These are phyloP conservation scores for Colletotrichum siamense DNA, from an alignment of 2,329 filamentous ascomycete species.

Conservation along the genomic window DNA sequence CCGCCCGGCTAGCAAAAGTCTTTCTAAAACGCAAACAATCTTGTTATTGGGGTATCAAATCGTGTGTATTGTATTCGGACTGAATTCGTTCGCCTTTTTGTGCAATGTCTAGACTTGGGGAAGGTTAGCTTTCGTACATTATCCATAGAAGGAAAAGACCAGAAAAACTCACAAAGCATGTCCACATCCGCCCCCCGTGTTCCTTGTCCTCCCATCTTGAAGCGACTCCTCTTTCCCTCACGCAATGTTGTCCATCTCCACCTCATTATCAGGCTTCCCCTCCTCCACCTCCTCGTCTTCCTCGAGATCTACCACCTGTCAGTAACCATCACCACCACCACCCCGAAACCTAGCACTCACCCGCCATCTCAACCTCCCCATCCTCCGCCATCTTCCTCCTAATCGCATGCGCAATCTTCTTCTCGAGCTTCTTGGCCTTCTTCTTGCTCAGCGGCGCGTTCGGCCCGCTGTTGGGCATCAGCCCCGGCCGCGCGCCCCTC, in stretches of 20 bases:
- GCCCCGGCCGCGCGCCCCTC: conserved; percentile 57
- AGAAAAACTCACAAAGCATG: conserved; percentile 11
- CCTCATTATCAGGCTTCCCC: neutral
- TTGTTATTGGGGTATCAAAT: conserved; percentile 16
- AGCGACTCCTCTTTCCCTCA: neutral
- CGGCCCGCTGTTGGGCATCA: conserved; percentile 62
- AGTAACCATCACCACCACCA: neutral
- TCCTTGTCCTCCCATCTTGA: neutral
- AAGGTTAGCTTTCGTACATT: neutral
- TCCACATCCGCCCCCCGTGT: neutral
- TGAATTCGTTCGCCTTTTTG: neutral
- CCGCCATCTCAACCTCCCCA: conserved; percentile 56
- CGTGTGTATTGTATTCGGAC: conserved; percentile 5
- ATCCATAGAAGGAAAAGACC: neutral
- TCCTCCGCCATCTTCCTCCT: conserved; percentile 57
- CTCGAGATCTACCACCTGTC: neutral
- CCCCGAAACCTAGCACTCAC: conserved; percentile 28
- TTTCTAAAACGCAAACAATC: neutral
- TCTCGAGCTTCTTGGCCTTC: conserved; percentile 61
- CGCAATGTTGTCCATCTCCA: conserved; percentile 12
- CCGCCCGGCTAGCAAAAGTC: too few species aligned
- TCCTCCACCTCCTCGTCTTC: neutral
- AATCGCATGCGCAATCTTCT: conserved; percentile 56
- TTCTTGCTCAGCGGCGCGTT: conserved; percentile 56
- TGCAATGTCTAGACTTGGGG: neutral